A percentile compares a stretch with the other conserved stretches of the same genome.
These are phyloP conservation scores for Diplocarpon mali DNA, from an alignment of 2,329 filamentous ascomycete genomes.

Conservation along the genomic window DNA sequence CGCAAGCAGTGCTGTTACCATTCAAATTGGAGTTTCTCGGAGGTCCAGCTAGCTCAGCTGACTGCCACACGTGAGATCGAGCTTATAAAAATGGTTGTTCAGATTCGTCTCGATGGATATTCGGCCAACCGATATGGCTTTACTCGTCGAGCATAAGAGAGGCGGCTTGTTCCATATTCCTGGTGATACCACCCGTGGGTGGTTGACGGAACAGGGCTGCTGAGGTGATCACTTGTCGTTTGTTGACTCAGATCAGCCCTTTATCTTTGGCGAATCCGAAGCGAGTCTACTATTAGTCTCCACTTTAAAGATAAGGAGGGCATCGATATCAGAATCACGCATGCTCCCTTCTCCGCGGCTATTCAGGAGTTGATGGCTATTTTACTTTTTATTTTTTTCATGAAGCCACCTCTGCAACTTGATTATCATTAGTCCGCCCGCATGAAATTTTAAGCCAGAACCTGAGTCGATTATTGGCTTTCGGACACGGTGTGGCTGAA, in stretches of 20 bases:
- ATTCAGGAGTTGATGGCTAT: background rate
- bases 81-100: too few relatives aligned
- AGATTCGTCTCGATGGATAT: background rate
- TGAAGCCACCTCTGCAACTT: too few relatives aligned
- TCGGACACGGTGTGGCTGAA: too few relatives aligned
- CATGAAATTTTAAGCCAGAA: too few relatives aligned
- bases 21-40: too few relatives aligned
- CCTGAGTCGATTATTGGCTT: too few relatives aligned
- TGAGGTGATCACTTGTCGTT: background rate
- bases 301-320: constrained; percentile 5
- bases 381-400: too few relatives aligned
- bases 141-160: background rate
- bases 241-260: background rate
- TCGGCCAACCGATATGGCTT: background rate
- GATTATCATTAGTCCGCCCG: too few relatives aligned
- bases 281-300: constrained; percentile 1
- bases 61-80: too few relatives aligned
- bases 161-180: background rate
- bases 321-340: background rate
- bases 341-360: constrained; percentile 5
- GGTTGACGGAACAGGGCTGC: constrained; percentile 2
- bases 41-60: too few relatives aligned
- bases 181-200: background rate
- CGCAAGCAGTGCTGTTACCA: too few relatives aligned
- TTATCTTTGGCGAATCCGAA: constrained; percentile 11